phyloP scores from a whole-genome alignment of 2,329 filamentous ascomycete species.

The Ceratocystiopsis sp. region DNA sequence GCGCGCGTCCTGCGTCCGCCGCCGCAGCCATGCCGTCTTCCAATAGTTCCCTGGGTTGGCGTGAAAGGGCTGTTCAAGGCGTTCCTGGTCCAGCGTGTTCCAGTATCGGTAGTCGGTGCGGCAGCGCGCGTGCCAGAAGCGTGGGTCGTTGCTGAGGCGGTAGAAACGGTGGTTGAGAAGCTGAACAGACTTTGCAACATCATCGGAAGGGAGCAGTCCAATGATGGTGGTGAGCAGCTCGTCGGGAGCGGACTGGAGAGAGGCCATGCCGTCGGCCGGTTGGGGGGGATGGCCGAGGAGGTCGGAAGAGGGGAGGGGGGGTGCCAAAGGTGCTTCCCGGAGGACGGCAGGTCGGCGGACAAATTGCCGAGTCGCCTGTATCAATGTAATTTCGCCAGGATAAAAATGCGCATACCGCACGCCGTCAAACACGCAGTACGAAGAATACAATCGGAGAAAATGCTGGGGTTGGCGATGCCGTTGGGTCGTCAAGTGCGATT shows the following conservation, averaged over 20 bases:
- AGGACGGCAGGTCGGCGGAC: too few species aligned
- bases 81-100: constrained; percentile 45
- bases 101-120: constrained; percentile 53
- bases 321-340: too few species aligned
- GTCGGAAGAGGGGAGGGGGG: too few species aligned
- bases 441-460: too few species aligned
- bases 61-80: constrained; percentile 29
- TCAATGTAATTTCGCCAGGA: too few species aligned
- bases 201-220: constrained; percentile 38
- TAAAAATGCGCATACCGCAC: too few species aligned
- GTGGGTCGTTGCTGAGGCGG: constrained; percentile 48
- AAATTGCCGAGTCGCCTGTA: too few species aligned
- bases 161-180: constrained; percentile 46
- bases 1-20: constrained; percentile 33
- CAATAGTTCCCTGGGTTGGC: constrained; percentile 49
- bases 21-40: constrained; percentile 49
- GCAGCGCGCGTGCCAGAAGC: constrained; percentile 73
- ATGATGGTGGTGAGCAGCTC: constrained; percentile 75
- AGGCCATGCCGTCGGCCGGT: constrained; percentile 12
- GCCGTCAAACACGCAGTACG: too few species aligned
- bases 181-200: constrained; percentile 31
- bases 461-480: too few species aligned
- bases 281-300: too few species aligned
- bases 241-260: constrained; percentile 45
- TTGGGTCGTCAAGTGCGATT: too few species aligned